Percentiles rank a stretch among this genome's conserved stretches.
Conservation (phyloP, 2,329 filamentous ascomycete species). For the Aspergillus thermomutatus region DNA sequence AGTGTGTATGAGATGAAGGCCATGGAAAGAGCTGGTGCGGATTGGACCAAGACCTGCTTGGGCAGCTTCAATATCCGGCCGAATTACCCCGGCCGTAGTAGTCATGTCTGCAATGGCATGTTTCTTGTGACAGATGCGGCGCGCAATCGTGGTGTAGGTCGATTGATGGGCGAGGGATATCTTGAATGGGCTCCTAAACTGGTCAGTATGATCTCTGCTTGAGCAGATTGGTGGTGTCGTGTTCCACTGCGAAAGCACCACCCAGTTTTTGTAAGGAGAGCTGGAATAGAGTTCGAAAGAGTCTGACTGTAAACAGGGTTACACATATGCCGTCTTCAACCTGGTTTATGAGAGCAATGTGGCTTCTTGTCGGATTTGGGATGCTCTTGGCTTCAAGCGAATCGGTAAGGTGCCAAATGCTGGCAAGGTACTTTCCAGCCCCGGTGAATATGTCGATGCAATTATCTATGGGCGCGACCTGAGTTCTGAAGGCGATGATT, state of each 20-base stretch:
- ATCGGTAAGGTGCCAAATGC: constrained; percentile 77
- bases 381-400: constrained; percentile 85
- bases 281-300: background rate
- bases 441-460: constrained; percentile 67
- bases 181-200: constrained; percentile 71
- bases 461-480: constrained; percentile 71
- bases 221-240: background rate
- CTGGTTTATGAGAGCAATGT: constrained; percentile 93
- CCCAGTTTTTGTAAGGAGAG: background rate
- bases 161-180: constrained; percentile 73
- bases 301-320: constrained; percentile 54
- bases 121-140: constrained; percentile 72
- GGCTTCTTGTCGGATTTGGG: constrained; percentile 86
- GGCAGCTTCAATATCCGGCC: constrained; percentile 94
- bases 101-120: constrained; percentile 77
- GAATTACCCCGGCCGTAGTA: constrained; percentile 87
- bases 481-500: constrained; percentile 68
- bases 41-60: constrained; percentile 78
- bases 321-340: constrained; percentile 91
- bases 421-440: constrained; percentile 66
- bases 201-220: constrained; percentile 31
- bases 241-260: background rate
- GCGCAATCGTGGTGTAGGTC: constrained; percentile 70
- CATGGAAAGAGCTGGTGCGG: constrained; percentile 54
- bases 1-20: constrained; percentile 53